Evolutionary conservation across 2,329 filamentous ascomycete species (phyloP).

Genomic region (Chalaropsis ovoidea): DNA sequence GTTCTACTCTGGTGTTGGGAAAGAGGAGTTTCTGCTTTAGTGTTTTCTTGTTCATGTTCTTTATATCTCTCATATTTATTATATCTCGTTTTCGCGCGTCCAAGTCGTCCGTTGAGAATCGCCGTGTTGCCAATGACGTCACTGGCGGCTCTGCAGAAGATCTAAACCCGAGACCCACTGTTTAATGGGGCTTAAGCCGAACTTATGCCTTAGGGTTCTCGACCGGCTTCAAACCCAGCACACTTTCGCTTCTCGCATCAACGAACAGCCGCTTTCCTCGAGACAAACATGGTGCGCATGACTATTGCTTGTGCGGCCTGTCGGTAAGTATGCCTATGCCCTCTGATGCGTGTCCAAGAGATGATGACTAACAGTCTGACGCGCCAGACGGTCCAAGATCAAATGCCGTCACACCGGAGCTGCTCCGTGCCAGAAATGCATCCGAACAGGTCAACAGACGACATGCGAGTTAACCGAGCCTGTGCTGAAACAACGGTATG

Average conservation of each 20-base stretch:
- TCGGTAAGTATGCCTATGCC: constrained; percentile 11
- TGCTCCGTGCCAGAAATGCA: constrained; percentile 20
- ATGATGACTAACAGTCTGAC: neutral
- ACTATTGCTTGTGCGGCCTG: constrained; percentile 22
- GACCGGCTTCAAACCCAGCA: neutral
- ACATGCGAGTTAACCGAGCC: constrained; percentile 19
- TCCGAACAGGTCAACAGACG: constrained; percentile 13
- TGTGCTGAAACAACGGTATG: constrained; percentile 16
- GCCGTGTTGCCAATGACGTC: neutral
- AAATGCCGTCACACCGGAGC: constrained; percentile 22
- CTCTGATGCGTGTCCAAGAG: neutral
- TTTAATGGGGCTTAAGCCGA: neutral
- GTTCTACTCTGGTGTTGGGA: neutral
- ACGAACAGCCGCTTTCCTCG: neutral
- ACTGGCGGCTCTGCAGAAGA: neutral
- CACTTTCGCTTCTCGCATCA: neutral
- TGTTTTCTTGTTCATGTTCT: neutral
- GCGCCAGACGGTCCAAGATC: constrained; percentile 21
- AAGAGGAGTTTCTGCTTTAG: neutral
- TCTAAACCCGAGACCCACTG: neutral
- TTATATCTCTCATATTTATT: neutral
- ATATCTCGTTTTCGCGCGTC: neutral
- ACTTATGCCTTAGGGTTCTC: neutral
- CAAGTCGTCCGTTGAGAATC: neutral
- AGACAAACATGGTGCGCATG: constrained; percentile 20